A percentile compares a stretch with the other conserved stretches of the same genome.
phyloP scores from a whole-genome alignment of 2,329 filamentous ascomycete species.

The Emericellopsis cladophorae region DNA sequence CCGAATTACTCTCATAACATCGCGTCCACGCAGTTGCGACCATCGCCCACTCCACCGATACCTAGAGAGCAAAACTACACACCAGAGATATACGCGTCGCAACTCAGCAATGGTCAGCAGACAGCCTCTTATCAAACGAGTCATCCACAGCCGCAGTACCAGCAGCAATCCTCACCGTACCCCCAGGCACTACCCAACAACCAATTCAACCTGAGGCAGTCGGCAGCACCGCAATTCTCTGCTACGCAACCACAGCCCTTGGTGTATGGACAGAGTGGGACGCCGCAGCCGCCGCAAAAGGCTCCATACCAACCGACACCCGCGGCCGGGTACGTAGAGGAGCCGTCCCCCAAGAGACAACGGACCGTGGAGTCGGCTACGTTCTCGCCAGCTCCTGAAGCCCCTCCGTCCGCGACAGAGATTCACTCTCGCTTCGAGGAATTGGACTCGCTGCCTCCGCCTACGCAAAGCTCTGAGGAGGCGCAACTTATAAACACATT shows the following conservation, averaged over 20 bases:
- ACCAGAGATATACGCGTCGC: background rate
- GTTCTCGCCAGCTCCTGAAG: slow-evolving; percentile 14
- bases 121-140: background rate
- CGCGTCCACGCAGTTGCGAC: slow-evolving; percentile 2
- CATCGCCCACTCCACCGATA: slow-evolving; percentile 1
- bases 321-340: slow-evolving; percentile 11
- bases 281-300: slow-evolving; percentile 6
- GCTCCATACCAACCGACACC: slow-evolving; percentile 5
- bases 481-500: slow-evolving; percentile 22
- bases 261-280: background rate
- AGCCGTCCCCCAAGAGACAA: slow-evolving; percentile 23
- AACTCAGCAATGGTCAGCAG: background rate
- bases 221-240: background rate
- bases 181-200: no score
- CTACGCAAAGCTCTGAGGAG: slow-evolving; percentile 19
- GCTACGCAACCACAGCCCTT: background rate
- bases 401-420: slow-evolving; percentile 12
- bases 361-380: slow-evolving; percentile 11
- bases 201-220: background rate
- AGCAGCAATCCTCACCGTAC: background rate
- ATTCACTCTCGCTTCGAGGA: slow-evolving; percentile 13
- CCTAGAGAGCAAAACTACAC: slow-evolving; percentile 3
- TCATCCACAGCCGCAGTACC: background rate
- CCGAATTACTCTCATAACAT: slow-evolving; percentile 10
- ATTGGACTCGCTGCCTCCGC: slow-evolving; percentile 15